Evolutionary conservation across 352 stramenopile genomes (phyloP), one percentile per base, ranked within the genome.

Genomic region (Phytopythium kandeliae): DNA sequence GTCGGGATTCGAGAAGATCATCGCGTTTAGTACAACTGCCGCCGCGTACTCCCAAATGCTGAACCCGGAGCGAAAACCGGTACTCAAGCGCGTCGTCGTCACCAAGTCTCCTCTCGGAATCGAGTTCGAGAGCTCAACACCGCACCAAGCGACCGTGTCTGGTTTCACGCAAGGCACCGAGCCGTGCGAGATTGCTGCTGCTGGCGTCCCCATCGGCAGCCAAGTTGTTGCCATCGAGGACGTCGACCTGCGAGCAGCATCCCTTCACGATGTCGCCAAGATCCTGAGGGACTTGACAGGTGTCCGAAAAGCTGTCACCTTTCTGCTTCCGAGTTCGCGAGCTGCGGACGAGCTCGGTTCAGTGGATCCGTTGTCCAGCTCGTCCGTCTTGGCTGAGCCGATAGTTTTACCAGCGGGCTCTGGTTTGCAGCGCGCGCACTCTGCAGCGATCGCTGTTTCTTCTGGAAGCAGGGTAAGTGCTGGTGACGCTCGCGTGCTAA

Each of bases 21-120:
- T 87, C 40, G 77, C 76, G 0, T 87, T 87, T 56, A 74, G 70
- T 40, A 78, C 68, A 11, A 79, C 70, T 0, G 22, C 44, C 5
- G 53, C 48, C 0, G 69, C 62, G 19, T 78, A 82, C 48, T 47
- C 67, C 3, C 25, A 43, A 3, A 74, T 82, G 66, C 26, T 74
- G 2, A 67, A 58, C 24, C 25, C 48, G 4, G 51, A 36, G 21
- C 42, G 28, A 22, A 60, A 54, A 8, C 48, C 54, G 21, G 12
- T 36, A 6, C 43, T 63, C 31, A 55, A 54, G 34, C 38, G 48
- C 19, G 51, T 76, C 16, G 35, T 51, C 7, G 56, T 69, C 17
- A 55, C 53, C 8, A 55, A 48, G 21, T 63, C 60, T 12, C 64
- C 55, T 1, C 50, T 74, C 13, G 67, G 63, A 3, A 60, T 77